Conservation (phyloP, 225 moss, liverwort and hornwort species). For the Takakia lepidozioides region DNA sequence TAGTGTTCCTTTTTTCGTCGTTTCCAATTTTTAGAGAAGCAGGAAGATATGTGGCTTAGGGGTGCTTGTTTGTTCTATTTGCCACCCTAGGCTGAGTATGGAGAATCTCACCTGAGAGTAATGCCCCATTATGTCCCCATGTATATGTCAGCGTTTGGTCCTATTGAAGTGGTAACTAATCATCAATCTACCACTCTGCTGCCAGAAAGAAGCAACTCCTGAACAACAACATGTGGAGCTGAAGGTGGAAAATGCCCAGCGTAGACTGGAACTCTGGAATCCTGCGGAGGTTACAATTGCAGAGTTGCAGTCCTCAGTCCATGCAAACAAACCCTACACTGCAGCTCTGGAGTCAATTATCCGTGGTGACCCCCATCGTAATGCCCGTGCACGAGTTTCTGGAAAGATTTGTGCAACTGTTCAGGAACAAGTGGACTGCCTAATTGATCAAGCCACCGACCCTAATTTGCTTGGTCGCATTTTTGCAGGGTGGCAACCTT, state of each 20-base stretch:
- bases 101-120: too few species aligned
- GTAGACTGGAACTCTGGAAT: conserved; percentile 83
- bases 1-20: too few species aligned
- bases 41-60: background rate
- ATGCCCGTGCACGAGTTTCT: conserved; percentile 38
- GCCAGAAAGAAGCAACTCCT: conserved; percentile 25
- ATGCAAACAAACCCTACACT: conserved; percentile 71
- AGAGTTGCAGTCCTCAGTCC: conserved; percentile 68
- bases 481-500: conserved; percentile 89
- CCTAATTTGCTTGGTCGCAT: conserved; percentile 83
- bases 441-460: conserved; percentile 86
- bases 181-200: too few species aligned
- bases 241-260: conserved; percentile 80
- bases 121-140: too few species aligned
- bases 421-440: conserved; percentile 84
- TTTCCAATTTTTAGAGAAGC: background rate
- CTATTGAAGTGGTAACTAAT: too few species aligned
- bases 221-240: conserved; percentile 76
- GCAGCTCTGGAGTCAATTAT: conserved; percentile 60
- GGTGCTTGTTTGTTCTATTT: background rate
- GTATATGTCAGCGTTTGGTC: too few species aligned
- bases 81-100: too few species aligned
- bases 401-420: conserved; percentile 55
- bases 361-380: conserved; percentile 48
- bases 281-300: conserved; percentile 72